Evolutionary conservation across 1,284 basidiomycete genomes (phyloP).

Genomic region (Phylloboletellus chloephorus): DNA sequence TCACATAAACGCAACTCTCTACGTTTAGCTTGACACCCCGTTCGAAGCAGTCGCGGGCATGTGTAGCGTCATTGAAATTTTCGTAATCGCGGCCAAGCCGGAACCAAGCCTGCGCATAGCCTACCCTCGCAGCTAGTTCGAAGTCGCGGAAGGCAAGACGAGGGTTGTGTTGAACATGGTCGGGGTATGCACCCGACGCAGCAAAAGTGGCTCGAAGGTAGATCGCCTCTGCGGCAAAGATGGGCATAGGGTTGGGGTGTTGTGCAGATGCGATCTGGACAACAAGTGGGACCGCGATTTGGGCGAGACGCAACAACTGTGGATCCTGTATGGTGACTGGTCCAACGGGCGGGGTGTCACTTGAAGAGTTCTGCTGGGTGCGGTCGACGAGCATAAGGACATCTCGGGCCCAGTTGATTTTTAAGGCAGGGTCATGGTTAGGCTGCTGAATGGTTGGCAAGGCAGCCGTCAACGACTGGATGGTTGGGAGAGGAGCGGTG

Average conservation of each 20-base stretch:
- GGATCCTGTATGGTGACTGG: conserved; percentile 59
- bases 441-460: conserved; percentile 45
- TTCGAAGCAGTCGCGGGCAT: conserved; percentile 80
- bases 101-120: conserved; percentile 79
- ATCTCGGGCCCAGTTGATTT: conserved; percentile 73
- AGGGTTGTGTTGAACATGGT: conserved; percentile 60
- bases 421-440: conserved; percentile 49
- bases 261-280: conserved; percentile 45
- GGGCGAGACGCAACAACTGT: conserved; percentile 54
- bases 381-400: conserved; percentile 76
- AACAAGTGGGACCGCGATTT: conserved; percentile 61
- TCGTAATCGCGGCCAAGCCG: conserved; percentile 89
- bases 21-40: conserved; percentile 68
- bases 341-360: conserved; percentile 43
- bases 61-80: conserved; percentile 65
- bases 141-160: conserved; percentile 85
- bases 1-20: conserved; percentile 73
- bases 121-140: conserved; percentile 71
- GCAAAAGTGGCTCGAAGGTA: conserved; percentile 71
- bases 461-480: conserved; percentile 47
- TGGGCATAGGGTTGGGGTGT: conserved; percentile 34
- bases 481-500: conserved; percentile 60
- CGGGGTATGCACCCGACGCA: conserved; percentile 62
- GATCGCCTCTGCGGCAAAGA: conserved; percentile 65
- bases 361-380: conserved; percentile 37